A percentile compares a stretch with the other conserved stretches of the same genome.
Conservation (phyloP, 352 stramenopile species). For the Peronospora tabacina region DNA sequence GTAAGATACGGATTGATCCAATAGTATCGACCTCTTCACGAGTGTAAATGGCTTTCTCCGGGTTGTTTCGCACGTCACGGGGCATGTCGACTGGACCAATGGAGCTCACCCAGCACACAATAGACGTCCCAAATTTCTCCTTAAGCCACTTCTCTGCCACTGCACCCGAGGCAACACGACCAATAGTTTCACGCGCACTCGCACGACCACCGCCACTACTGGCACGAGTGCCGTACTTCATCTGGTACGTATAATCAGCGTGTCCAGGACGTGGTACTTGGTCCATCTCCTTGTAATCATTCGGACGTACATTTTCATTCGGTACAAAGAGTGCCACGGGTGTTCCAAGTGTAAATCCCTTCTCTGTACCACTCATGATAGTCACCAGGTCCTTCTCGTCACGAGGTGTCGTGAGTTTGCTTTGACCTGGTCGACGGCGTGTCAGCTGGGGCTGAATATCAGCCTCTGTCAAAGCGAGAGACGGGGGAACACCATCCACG, state of each 20-base stretch:
- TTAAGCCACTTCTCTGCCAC: conserved; percentile 94
- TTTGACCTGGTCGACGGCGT: conserved; percentile 94
- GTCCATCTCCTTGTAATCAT: conserved; percentile 97
- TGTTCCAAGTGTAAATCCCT: conserved; percentile 92
- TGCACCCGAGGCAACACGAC: conserved; percentile 93
- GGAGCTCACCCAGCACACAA: conserved; percentile 86
- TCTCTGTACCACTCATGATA: conserved; percentile 94
- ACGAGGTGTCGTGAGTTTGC: conserved; percentile 95
- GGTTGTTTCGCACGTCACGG: conserved; percentile 51
- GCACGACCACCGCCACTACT: conserved; percentile 93
- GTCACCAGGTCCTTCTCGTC: conserved; percentile 96
- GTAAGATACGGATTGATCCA: conserved; percentile 75
- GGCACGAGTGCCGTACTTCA: conserved; percentile 98
- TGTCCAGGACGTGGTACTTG: conserved; percentile 88
- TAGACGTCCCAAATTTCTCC: conserved; percentile 86
- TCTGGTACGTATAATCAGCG: conserved; percentile 98
- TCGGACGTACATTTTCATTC: conserved; percentile 95
- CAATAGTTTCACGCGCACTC: conserved; percentile 97
- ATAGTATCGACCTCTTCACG: conserved; percentile 80
- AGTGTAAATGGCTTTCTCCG: conserved; percentile 56
- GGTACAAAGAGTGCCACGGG: conserved; percentile 95
- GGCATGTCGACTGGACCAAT: conserved; percentile 86
- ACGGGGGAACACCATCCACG: conserved; percentile 96
- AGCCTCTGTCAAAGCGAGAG: conserved; percentile 89
- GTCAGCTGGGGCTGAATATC: conserved; percentile 98